Evolutionary conservation across 345 rosid species (phyloP), one percentile per base, ranked within the genome.

Genomic region (Camelina sativa): DNA sequence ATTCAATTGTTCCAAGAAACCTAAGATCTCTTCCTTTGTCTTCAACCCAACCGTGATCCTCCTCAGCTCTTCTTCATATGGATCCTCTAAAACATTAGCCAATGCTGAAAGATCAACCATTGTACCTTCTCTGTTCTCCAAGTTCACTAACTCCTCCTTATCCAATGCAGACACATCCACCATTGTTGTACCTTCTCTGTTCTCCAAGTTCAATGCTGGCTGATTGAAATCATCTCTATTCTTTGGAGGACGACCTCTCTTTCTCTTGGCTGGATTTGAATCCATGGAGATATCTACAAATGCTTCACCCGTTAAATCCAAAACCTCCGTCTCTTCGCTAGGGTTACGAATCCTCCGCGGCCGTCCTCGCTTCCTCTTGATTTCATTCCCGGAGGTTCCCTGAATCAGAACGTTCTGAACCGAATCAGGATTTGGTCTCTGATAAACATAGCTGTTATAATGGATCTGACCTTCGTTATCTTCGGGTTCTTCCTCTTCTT

Each of bases 221-320:
- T 54, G 65, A 48, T 50, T 57, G 13, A 50, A 37, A 8, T 56
- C 32, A 61, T 60, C 44, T 67, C 70, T 65, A 32, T 30, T 78
- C 78, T 68, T 91, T 55, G 73, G 82, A 34, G 97, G 92, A 76
- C 90, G 81, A 38, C 93, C 93, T 76, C 90, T 85, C 85, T 84
- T 89, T 80, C 87, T 77, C 83, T 86, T 92, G 3, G 32, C 59
- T 44, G 63, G 15, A 43, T 51, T 55, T 15, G 72, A 58, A 25
- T 71, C 72, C 48, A 51, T 65, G 56, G 44, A 65, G 52, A 32
- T 61, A 68, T 62, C 69, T 22, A 51, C 50, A 61, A 7, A 55
- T 8, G 44, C 65, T 44, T 69, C 65, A 56, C 30, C 43, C 1
- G 51, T 37, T 37, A 11, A n/a, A 38, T 70, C 62, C 16, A 6